Percentiles rank a stretch among this genome's conserved stretches.
phyloP scores from a whole-genome alignment of 1,284 basidiomycete species.

The Ceratobasidium sp. region DNA sequence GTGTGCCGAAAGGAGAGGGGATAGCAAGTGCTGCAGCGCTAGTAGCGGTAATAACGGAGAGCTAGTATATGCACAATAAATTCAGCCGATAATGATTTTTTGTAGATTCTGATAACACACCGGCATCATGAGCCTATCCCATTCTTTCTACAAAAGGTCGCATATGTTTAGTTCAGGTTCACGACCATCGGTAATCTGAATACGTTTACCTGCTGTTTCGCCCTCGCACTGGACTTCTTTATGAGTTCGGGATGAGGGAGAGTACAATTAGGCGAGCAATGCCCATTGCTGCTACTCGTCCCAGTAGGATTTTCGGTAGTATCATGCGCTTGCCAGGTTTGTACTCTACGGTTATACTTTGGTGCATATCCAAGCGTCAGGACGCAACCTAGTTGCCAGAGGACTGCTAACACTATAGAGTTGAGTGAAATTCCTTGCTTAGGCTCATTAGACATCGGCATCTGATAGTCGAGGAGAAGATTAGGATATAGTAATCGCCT shows the following conservation, averaged over 20 bases:
- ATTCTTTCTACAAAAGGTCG: constrained; percentile 7
- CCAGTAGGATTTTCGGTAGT: background rate
- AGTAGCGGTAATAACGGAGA: constrained; percentile 34
- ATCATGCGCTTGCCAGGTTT: constrained; percentile 11
- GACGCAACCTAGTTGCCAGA: constrained; percentile 11
- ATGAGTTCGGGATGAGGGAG: background rate
- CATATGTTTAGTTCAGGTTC: too few species aligned
- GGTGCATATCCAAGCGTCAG: constrained; percentile 37
- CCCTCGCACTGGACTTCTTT: background rate
- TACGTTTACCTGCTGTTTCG: background rate
- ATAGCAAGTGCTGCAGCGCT: constrained; percentile 45
- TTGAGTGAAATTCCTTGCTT: too few species aligned
- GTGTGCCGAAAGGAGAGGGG: constrained; percentile 39
- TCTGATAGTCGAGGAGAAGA: too few species aligned
- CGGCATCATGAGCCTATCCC: constrained; percentile 36
- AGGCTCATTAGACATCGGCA: too few species aligned
- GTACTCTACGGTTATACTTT: constrained; percentile 16
- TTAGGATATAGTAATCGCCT: too few species aligned
- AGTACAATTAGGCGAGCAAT: too few species aligned
- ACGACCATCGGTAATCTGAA: background rate
- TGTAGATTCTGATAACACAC: background rate
- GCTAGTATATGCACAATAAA: background rate
- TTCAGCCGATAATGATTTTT: background rate
- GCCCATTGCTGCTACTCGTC: background rate
- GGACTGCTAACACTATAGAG: too few species aligned